Evolutionary conservation across 306 rosid genomes (phyloP).

Genomic region (Crotalaria pallida): DNA sequence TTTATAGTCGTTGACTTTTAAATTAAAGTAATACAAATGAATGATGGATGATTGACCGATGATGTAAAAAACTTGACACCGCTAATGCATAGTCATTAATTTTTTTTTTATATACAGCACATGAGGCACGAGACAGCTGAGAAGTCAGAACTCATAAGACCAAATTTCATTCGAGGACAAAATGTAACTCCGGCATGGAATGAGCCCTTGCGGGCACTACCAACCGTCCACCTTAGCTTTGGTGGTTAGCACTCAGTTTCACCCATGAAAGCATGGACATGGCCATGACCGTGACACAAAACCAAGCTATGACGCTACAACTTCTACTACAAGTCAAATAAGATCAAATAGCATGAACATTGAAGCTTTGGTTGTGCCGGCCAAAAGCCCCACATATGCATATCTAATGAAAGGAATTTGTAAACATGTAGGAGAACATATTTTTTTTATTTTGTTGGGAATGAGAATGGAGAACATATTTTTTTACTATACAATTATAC

Average conservation of each 20-base stretch:
- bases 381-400: not conserved
- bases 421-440: too few species aligned
- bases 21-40: too few species aligned
- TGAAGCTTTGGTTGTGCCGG: not conserved
- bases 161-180: not conserved
- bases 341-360: not conserved
- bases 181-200: not conserved
- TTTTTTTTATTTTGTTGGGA: too few species aligned
- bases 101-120: too few species aligned
- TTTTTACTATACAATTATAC: too few species aligned
- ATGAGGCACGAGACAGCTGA: not conserved
- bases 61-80: too few species aligned
- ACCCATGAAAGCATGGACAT: not conserved
- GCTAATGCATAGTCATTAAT: too few species aligned
- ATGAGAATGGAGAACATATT: too few species aligned
- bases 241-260: not conserved
- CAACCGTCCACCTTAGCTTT: not conserved
- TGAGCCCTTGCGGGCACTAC: not conserved
- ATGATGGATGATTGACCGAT: too few species aligned
- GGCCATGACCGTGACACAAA: not conserved
- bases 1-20: too few species aligned
- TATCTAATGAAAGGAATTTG: too few species aligned
- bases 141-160: not conserved
- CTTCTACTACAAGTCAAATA: not conserved
- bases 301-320: not conserved